Base-by-base conservation (phyloP, 345 rosid genomes). In the Trapa incisa region DNA sequence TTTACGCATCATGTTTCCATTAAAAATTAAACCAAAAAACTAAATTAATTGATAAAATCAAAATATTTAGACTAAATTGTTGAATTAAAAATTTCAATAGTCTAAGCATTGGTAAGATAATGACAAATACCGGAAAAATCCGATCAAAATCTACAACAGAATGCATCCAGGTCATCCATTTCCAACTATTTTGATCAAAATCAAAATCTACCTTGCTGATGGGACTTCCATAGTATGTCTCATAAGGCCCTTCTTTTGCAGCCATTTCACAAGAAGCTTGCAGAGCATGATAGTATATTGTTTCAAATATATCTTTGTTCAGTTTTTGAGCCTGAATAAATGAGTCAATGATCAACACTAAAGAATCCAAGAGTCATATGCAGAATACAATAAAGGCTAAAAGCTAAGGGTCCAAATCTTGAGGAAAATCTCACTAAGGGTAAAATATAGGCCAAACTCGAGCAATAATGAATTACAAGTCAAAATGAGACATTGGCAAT, bases 281-380 rank as follows among this genome's bases (percentile, higher is more conserved):
- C 53, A 90, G 77, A 45, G 96, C 85, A 83, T 88, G 85, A 71
- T 85, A 93, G 78, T 93, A 93, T 65, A 93, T 88, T 65, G 98
- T 85, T 72, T 87, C 98, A 80, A 93, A 93, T 50, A 93, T 93
- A 66, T 93, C 98, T 75, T 81, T 89, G 74, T 89, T 92, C 72
- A 92, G 71, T 70, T 87, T 85, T 71, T 92, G 94, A 37, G 98
- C 98, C 96, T 89, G 81, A 70, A 61, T 22, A 22, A 22, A 22
- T 22, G 29, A 22, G 29, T 22, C 29, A 22, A 22, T 22, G 29
- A 22, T 22, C 29, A 22, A 22, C 29, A 22, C 29, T 22, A 22
- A 22, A 22, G 29, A 22, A 22, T 22, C 38, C 57, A 63, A 33
- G 2, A 47, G 62, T 78, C 60, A 81, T 70, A 3, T 11, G 5